Evolutionary conservation across 306 rosid genomes (phyloP).

Genomic region (Biancaea sappan): DNA sequence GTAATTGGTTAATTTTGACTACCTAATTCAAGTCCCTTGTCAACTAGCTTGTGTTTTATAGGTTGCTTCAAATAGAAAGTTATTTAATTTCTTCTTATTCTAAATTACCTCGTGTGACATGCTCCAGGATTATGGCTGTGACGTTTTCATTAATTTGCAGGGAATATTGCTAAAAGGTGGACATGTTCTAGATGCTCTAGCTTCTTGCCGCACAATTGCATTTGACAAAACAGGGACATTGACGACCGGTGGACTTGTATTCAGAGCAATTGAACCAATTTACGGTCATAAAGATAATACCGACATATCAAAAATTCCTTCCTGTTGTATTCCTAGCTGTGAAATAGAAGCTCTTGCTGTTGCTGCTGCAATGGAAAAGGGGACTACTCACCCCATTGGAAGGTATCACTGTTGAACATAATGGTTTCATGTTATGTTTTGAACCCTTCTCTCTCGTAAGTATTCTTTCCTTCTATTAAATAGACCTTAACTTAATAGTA

Average conservation of each 20-base stretch:
- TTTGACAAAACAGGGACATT: conserved; percentile 98
- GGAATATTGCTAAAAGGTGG: conserved; percentile 98
- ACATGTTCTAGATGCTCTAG: conserved; percentile 91
- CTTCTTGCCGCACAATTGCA: conserved; percentile 91
- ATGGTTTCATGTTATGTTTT: conserved; percentile 26
- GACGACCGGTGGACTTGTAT: conserved; percentile 89
- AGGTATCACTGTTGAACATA: conserved; percentile 57
- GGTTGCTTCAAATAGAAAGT: conserved; percentile 23
- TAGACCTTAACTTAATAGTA: neutral
- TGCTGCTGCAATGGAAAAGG: conserved; percentile 99
- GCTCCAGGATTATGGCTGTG: conserved; percentile 20
- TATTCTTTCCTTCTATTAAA: conserved; percentile 13
- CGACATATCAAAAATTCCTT: conserved; percentile 43
- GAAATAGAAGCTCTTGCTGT: conserved; percentile 99
- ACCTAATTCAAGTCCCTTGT: conserved; percentile 1
- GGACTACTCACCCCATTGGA: conserved; percentile 97
- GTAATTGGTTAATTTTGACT: conserved; percentile 3
- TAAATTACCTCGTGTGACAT: neutral
- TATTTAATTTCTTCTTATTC: neutral
- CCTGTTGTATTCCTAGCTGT: conserved; percentile 91
- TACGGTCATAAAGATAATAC: conserved; percentile 65
- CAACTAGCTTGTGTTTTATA: neutral
- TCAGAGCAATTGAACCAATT: conserved; percentile 95
- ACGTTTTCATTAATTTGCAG: conserved; percentile 45
- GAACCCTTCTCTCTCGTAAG: neutral